Percentiles rank a stretch among this genome's conserved stretches.
Conservation (phyloP, 1,284 basidiomycete species). For the Pholiota adiposa region DNA sequence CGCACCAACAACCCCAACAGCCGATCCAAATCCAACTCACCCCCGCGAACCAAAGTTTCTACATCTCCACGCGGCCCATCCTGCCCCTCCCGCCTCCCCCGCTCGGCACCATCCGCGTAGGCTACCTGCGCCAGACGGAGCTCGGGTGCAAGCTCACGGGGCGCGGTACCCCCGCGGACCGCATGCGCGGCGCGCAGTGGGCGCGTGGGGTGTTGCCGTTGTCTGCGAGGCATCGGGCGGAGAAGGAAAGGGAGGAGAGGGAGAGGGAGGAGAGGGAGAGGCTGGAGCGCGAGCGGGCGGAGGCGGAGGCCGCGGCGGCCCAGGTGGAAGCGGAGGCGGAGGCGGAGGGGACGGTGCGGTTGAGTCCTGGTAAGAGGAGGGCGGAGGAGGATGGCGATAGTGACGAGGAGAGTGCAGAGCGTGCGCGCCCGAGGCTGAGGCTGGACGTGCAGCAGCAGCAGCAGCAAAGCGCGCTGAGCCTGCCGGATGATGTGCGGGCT, state of each 20-base stretch:
- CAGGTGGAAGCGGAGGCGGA: too few species aligned
- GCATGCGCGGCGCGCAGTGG: conserved; percentile 21
- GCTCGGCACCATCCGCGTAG: conserved; percentile 25
- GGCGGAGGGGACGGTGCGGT: too few species aligned
- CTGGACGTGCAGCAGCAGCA: conserved; percentile 9
- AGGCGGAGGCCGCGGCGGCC: too few species aligned
- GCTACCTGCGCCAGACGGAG: conserved; percentile 22
- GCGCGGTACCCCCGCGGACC: conserved; percentile 28
- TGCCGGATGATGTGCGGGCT: too few species aligned
- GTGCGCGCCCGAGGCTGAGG: conserved; percentile 9
- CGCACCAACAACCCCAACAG: conserved; percentile 3
- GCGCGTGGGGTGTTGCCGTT: conserved; percentile 12
- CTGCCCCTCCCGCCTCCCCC: conserved; percentile 34
- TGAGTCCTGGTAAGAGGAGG: too few species aligned
- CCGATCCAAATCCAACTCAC: conserved; percentile 19
- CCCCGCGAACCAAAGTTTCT: conserved; percentile 5
- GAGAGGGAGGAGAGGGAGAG: background rate
- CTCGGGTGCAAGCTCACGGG: conserved; percentile 25
- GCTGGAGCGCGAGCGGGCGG: too few species aligned
- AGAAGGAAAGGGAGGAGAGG: background rate
- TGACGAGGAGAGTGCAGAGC: background rate
- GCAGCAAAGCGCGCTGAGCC: too few species aligned
- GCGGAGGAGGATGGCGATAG: too few species aligned
- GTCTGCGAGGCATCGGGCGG: conserved; percentile 1
- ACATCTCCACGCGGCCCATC: conserved; percentile 21